phyloP scores from a whole-genome alignment of 2,329 filamentous ascomycete genomes.

The Neonectria ditissima region DNA sequence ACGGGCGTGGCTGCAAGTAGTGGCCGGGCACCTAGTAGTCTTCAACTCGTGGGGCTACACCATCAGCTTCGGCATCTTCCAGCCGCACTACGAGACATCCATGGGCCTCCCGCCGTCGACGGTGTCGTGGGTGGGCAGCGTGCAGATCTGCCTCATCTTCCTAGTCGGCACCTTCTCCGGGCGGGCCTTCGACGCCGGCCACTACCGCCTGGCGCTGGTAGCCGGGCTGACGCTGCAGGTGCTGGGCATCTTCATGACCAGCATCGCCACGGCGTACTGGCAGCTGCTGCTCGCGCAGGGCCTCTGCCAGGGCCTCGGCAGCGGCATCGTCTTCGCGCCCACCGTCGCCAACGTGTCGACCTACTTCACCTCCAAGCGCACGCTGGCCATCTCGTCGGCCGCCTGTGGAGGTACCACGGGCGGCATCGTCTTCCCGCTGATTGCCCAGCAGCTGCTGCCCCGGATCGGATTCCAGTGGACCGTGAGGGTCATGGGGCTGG shows the following conservation, averaged over 20 bases:
- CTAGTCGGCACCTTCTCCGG: constrained; percentile 56
- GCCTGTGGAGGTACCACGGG: constrained; percentile 72
- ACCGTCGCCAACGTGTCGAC: constrained; percentile 67
- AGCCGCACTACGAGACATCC: constrained; percentile 52
- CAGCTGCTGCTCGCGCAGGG: constrained; percentile 66
- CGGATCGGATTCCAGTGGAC: constrained; percentile 74
- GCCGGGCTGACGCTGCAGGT: constrained; percentile 57
- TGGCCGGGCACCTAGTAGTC: constrained; percentile 53
- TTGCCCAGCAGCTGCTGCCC: constrained; percentile 67
- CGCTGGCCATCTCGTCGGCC: constrained; percentile 69
- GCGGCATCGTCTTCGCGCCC: constrained; percentile 66
- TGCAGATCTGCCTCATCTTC: constrained; percentile 59
- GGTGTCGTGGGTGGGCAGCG: constrained; percentile 63
- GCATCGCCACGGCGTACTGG: constrained; percentile 57
- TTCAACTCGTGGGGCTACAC: constrained; percentile 56
- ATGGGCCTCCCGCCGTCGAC: constrained; percentile 50
- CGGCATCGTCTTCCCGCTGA: constrained; percentile 72
- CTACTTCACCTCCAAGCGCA: constrained; percentile 70
- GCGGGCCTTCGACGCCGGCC: constrained; percentile 56
- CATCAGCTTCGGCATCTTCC: constrained; percentile 55
- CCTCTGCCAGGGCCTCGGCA: constrained; percentile 67
- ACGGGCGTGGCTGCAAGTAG: constrained; percentile 54
- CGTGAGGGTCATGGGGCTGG: constrained; percentile 70
- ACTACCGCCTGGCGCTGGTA: constrained; percentile 50
- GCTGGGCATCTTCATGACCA: constrained; percentile 59